Conservation (phyloP, 2,329 filamentous ascomycete species). For the Exserohilum rostratum region DNA sequence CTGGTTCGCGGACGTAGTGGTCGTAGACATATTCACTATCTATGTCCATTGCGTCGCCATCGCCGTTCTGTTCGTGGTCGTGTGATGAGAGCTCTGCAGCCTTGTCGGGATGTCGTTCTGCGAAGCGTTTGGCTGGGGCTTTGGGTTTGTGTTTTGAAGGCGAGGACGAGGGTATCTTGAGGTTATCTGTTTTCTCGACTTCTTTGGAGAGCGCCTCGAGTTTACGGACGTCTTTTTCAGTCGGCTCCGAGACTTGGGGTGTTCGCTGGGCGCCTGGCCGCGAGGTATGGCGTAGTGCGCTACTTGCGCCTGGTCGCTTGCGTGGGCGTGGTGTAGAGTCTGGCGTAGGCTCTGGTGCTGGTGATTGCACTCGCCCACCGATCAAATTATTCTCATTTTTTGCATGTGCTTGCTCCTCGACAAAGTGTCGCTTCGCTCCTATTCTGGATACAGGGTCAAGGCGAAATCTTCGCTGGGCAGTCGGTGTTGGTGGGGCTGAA, state of each 20-base stretch:
- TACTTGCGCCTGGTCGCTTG: constrained; percentile 38
- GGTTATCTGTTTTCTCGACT: constrained; percentile 35
- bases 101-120: constrained; percentile 41
- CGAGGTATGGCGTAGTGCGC: constrained; percentile 19
- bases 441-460: constrained; percentile 27
- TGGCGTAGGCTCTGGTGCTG: constrained; percentile 4
- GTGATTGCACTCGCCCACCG: constrained; percentile 8
- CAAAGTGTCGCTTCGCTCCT: constrained; percentile 27
- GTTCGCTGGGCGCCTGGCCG: constrained; percentile 11
- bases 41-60: constrained; percentile 44
- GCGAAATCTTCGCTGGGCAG: constrained; percentile 31
- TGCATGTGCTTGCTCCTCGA: constrained; percentile 21
- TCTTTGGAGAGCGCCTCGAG: constrained; percentile 43
- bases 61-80: neutral
- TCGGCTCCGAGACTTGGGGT: constrained; percentile 17
- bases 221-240: constrained; percentile 37
- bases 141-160: constrained; percentile 45
- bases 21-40: constrained; percentile 66
- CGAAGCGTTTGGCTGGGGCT: constrained; percentile 40
- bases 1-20: constrained; percentile 61
- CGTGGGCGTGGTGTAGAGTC: constrained; percentile 24
- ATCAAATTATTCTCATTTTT: constrained; percentile 1
- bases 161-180: constrained; percentile 12
- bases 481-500: constrained; percentile 23
- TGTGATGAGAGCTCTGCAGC: constrained; percentile 25